These are phyloP conservation scores for Eucalyptus polybractea DNA, from an alignment of 345 rosid species.

Conservation along the genomic window DNA sequence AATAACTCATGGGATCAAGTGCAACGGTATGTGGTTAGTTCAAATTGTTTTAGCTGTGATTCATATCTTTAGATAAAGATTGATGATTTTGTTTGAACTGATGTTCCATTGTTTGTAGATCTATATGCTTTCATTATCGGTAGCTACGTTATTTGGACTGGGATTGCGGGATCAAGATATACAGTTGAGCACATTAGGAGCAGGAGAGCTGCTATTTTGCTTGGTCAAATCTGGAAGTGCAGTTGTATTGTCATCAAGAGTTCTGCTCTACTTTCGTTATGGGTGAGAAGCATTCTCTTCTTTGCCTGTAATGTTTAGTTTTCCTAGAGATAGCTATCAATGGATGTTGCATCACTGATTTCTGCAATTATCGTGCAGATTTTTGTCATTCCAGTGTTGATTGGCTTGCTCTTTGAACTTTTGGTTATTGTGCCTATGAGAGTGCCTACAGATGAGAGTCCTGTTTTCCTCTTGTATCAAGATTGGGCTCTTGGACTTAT, in stretches of 20 bases:
- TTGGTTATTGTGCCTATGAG: slow-evolving; percentile 98
- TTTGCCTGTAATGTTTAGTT: background rate
- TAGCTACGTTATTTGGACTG: slow-evolving; percentile 90
- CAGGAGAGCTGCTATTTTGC: slow-evolving; percentile 57
- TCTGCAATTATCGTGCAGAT: slow-evolving; percentile 25
- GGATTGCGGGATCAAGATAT: slow-evolving; percentile 83
- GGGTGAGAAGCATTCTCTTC: slow-evolving; percentile 34
- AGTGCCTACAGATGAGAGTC: slow-evolving; percentile 99
- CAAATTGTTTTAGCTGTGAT: background rate
- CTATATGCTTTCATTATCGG: slow-evolving; percentile 93
- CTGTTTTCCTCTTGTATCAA: slow-evolving; percentile 95
- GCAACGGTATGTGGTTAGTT: slow-evolving; percentile 57
- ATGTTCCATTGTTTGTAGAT: slow-evolving; percentile 25
- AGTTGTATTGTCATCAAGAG: slow-evolving; percentile 81
- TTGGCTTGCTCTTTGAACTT: slow-evolving; percentile 94
- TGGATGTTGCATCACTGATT: background rate
- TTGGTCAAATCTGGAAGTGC: slow-evolving; percentile 79
- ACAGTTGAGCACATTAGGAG: slow-evolving; percentile 66
- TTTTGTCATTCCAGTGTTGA: slow-evolving; percentile 87
- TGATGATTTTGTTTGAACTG: background rate
- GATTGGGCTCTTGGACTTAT: slow-evolving; percentile 99
- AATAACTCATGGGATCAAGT: slow-evolving; percentile 92
- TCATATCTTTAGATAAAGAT: background rate
- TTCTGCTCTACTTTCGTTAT: slow-evolving; percentile 68
- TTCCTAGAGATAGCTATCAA: background rate